Percentiles rank a stretch among this genome's conserved stretches.
Evolutionary conservation across 192 early-diverging fungal species (phyloP).

Genomic region (Coemansia sp.): DNA sequence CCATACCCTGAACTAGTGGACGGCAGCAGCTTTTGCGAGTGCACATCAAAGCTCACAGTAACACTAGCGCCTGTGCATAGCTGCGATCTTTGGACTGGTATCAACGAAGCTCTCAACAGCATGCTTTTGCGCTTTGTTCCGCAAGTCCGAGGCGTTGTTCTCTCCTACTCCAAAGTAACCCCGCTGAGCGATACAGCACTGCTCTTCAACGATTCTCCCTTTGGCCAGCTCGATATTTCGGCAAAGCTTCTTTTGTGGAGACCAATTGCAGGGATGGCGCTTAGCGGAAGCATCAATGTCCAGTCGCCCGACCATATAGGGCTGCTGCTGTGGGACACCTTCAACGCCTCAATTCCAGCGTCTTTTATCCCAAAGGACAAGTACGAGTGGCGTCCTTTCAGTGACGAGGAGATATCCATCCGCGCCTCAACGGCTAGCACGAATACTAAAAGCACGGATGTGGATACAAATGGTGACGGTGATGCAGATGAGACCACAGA

Average conservation of each 20-base stretch:
- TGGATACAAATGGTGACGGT: conserved; percentile 9
- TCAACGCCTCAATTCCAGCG: conserved; percentile 93
- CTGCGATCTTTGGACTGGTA: conserved; percentile 39
- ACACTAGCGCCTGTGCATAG: conserved; percentile 45
- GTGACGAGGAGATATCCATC: conserved; percentile 48
- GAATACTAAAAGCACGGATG: conserved; percentile 10
- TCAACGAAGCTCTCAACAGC: conserved; percentile 52
- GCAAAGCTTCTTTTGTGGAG: conserved; percentile 75
- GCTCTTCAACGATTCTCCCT: conserved; percentile 83
- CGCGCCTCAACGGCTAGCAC: conserved; percentile 1
- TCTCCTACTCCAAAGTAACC: conserved; percentile 75
- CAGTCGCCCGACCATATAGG: conserved; percentile 94
- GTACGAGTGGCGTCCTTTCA: conserved; percentile 69
- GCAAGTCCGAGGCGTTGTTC: conserved; percentile 82
- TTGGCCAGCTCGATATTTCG: conserved; percentile 71
- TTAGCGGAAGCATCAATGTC: conserved; percentile 70
- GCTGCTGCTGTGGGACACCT: conserved; percentile 86
- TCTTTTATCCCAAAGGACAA: conserved; percentile 72
- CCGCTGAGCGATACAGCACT: conserved; percentile 61
- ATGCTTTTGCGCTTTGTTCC: conserved; percentile 73
- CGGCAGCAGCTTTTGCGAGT: conserved; percentile 47
- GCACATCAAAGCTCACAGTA: conserved; percentile 37
- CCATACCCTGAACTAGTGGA: conserved; percentile 30
- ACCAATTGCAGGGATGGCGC: conserved; percentile 63
- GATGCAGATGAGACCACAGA: conserved; percentile 22